phyloP scores from a whole-genome alignment of 352 stramenopile genomes.

The Globisporangium nunn region DNA sequence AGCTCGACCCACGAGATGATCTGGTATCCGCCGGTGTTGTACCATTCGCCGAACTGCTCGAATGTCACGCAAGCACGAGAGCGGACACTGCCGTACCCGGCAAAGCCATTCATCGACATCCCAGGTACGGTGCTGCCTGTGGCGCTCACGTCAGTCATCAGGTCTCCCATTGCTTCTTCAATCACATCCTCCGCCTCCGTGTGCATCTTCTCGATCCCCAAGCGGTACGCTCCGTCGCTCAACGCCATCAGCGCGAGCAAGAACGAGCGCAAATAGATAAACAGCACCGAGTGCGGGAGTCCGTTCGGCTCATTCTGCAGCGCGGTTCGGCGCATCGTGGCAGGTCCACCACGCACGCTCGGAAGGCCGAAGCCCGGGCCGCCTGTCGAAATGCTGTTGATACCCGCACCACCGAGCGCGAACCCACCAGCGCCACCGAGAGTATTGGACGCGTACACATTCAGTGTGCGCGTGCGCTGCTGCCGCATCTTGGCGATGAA shows the following conservation, averaged over 20 bases:
- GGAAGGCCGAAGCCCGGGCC: conserved; percentile 45
- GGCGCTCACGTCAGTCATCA: conserved; percentile 70
- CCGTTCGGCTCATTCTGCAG: conserved; percentile 44
- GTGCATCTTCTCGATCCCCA: conserved; percentile 83
- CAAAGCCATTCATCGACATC: conserved; percentile 30
- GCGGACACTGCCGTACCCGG: conserved; percentile 56
- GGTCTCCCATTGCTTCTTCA: conserved; percentile 77
- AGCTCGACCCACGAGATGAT: conserved; percentile 85
- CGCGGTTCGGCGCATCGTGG: conserved; percentile 26
- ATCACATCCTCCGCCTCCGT: conserved; percentile 83
- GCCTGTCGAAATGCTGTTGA: conserved; percentile 46
- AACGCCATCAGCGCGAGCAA: conserved; percentile 79
- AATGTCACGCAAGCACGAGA: conserved; percentile 79
- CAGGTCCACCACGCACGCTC: conserved; percentile 38
- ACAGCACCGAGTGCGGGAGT: conserved; percentile 74
- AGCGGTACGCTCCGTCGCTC: conserved; percentile 76
- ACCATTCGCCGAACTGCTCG: conserved; percentile 88
- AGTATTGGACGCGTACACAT: conserved; percentile 45
- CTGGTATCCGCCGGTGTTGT: conserved; percentile 77
- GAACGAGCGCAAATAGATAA: conserved; percentile 83
- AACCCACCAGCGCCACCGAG: conserved; percentile 15
- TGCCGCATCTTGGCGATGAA: conserved; percentile 84
- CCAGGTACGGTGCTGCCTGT: conserved; percentile 23
- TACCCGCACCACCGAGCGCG: conserved; percentile 17
- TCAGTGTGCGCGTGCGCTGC: conserved; percentile 62